phyloP scores from a whole-genome alignment of 495 filamentous ascomycete species.

The Neurospora sp. region DNA sequence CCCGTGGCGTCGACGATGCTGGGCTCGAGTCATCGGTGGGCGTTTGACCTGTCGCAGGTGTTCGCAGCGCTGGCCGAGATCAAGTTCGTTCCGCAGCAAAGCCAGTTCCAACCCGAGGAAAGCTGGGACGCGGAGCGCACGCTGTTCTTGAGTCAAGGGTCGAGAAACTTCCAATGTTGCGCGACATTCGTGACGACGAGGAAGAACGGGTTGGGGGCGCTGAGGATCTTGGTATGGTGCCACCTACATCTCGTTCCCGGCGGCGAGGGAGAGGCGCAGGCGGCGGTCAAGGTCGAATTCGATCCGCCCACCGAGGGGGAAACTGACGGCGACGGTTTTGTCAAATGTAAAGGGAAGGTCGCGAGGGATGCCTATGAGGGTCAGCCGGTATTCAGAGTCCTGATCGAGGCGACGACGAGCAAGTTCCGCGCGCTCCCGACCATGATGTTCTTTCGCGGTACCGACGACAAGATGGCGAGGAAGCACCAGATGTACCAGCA shows the following conservation, averaged over 20 bases:
- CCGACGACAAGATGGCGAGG: neutral
- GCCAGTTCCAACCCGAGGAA: constrained; percentile 1
- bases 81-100: neutral
- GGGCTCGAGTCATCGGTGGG: constrained; percentile 6
- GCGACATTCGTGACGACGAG: neutral
- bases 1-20: constrained; percentile 7
- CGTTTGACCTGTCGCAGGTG: constrained; percentile 8
- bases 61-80: neutral
- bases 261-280: neutral
- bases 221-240: neutral
- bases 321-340: neutral
- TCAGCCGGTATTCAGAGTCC: neutral
- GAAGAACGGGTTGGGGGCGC: neutral
- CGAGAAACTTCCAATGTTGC: neutral
- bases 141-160: constrained; percentile 11
- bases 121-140: constrained; percentile 12
- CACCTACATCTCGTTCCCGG: neutral
- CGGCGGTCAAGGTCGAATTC: neutral
- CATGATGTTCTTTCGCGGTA: neutral
- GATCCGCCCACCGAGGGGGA: neutral
- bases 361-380: neutral
- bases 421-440: neutral
- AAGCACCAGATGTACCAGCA: neutral
- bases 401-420: neutral
- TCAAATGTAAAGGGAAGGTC: neutral